Base-by-base conservation (phyloP, 2,329 filamentous ascomycete genomes). In the Penicillium sp. region DNA sequence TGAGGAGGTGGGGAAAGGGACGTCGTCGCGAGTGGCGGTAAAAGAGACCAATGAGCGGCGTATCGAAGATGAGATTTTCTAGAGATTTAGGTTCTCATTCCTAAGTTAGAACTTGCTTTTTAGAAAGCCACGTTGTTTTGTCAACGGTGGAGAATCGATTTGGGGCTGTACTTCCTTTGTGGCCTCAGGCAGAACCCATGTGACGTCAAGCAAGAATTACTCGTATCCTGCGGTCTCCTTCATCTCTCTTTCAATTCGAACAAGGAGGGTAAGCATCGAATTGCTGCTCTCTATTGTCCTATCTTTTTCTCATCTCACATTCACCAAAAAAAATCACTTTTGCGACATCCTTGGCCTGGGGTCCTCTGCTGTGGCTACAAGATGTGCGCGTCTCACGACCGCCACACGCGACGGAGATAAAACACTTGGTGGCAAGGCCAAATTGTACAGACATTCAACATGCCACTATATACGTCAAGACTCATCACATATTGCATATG, bases 51-150 rank as follows among this genome's bases (percentile, higher is more conserved):
- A 47, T 7, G 60, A 63, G 47, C 52, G 54, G 28, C 61, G 56
- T 22, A 47, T 61, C 55, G 62, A 63, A 20, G 61, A 66, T 1
- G 61, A 65, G 28, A 64, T 67, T 25, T 37, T 65, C 15, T 66
- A 60, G 54, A 17, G 25, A 34, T 6, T 22, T 34, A 5, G 3
- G 5, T 11, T 12, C 12, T 20, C 4, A 5, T 6, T 5, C 39
- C 17, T 28, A n/a, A 38, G 1, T 20, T 22, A 17, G 17, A 4
- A 42, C 25, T 49, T 6, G 22, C 6, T 31, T n/a, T 47, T 47
- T 47, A 47, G 43, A 31, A 25, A 47, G 42, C 3, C 22, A 25
- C n/a, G 10, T 31, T 31, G 22, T 5, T 14, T 31, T 47, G 25
- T 25, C n/a, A 47, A 31, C n/a, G 20, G 5, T n/a, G 11, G 20